Conservation (phyloP, 768 basidiomycete genomes). For the Dentipellis fragilis region DNA sequence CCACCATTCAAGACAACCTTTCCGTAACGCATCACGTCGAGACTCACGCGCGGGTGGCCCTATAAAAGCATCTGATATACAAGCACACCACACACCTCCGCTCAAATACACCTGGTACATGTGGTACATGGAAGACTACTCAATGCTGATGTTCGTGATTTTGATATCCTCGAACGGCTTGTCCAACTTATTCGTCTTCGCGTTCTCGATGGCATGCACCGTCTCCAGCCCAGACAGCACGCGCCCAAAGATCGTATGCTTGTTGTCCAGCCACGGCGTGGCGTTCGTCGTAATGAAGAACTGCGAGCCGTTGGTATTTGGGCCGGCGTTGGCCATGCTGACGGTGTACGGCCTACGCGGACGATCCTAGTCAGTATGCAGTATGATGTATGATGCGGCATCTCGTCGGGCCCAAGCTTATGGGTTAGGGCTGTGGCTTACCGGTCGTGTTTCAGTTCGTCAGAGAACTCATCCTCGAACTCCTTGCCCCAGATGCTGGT, state of each 20-base stretch:
- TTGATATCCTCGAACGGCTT: constrained; percentile 93
- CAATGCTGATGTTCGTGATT: constrained; percentile 71
- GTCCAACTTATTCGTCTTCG: constrained; percentile 73
- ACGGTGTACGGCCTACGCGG: constrained; percentile 76
- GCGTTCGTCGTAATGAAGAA: constrained; percentile 97
- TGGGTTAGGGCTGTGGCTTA: constrained; percentile 21
- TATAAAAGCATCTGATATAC: background rate
- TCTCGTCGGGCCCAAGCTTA: background rate
- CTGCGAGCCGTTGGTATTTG: constrained; percentile 87
- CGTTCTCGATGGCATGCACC: constrained; percentile 86
- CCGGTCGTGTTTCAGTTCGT: constrained; percentile 87
- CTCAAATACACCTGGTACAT: background rate
- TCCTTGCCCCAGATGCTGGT: constrained; percentile 83
- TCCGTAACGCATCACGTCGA: background rate
- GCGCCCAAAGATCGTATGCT: constrained; percentile 89
- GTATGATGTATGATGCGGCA: background rate
- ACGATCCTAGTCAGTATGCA: background rate
- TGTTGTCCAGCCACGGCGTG: constrained; percentile 88
- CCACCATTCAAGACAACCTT: background rate
- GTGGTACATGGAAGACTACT: constrained; percentile 25
- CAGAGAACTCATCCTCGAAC: constrained; percentile 90
- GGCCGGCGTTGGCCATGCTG: constrained; percentile 92
- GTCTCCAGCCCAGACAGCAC: constrained; percentile 83
- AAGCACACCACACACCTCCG: background rate
- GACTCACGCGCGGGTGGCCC: background rate